Evolutionary conservation across 2,329 filamentous ascomycete species (phyloP), one percentile per base, ranked within the genome.

Genomic region (Epichloe brachyelytri): DNA sequence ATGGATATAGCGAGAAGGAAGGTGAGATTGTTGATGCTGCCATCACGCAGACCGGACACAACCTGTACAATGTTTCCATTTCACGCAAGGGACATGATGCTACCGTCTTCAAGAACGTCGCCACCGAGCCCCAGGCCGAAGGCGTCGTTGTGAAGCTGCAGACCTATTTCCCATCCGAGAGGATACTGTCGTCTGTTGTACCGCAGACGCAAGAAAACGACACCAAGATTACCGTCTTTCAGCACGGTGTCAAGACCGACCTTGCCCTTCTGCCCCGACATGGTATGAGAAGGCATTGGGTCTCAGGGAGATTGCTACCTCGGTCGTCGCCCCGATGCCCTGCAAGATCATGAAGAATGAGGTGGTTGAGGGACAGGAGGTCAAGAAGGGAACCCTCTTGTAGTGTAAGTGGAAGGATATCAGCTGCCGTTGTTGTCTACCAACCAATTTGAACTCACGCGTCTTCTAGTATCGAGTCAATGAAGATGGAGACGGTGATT

Each of bases 311-410:
- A 77, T 78, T 0, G 76, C 82, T 6, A 90, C 91, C 53, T 93
- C 85, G 49, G 88, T 97, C 1, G 76, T 87, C 22, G 88, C 93
- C 20, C 93, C 93, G 0, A 98, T 98, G 93, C 93, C 93, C 2
- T 97, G 93, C 70, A 97, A 97, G 71, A 85, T 98, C 26, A 71
- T 98, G 55, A 82, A 88, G 57, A 93, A 96, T 46, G 87, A 95
- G 66, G 88, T 96, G 0, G 70, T 76, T 30, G 88, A 88, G 59
- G 93, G 93, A 0, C 81, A 95, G 56, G 70, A 68, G 45, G 93
- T 98, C 15, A 82, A 82, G 63, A 94, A 91, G 71, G 90, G 91
- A 44, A 82, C 91, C 52, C 88, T 6, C 71, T 98, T 52, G 87
- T 97, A 12, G 89, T 97, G 71, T 83, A 66, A 75, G 79, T 73